These are phyloP conservation scores for Rhipidocladum racemiflorum DNA, from an alignment of 176 grass and related monocot species.

Conservation along the genomic window DNA sequence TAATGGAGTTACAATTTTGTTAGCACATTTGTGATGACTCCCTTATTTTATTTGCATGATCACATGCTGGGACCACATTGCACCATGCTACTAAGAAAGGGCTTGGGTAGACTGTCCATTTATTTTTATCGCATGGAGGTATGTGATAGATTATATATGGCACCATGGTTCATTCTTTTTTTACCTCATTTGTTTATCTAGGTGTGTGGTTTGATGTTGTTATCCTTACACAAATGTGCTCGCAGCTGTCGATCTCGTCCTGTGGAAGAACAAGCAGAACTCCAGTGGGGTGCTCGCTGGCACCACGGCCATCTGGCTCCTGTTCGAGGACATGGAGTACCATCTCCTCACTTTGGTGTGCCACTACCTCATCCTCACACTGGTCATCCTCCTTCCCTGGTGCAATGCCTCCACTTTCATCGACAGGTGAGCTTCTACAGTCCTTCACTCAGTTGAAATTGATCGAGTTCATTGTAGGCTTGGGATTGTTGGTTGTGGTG, in stretches of 20 bases:
- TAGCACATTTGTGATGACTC: not conserved
- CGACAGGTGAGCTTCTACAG: conserved; percentile 50
- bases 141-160: no score
- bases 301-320: conserved; percentile 56
- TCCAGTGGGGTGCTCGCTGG: conserved; percentile 50
- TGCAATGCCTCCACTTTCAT: conserved; percentile 61
- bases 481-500: not conserved
- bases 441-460: not conserved
- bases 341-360: conserved; percentile 46
- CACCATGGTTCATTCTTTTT: no score
- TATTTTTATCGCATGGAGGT: no score
- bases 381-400: conserved; percentile 61
- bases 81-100: no score
- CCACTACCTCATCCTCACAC: conserved; percentile 45
- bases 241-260: conserved; percentile 67
- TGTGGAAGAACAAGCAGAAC: conserved; percentile 78
- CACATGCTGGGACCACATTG: no score
- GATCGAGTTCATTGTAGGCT: not conserved
- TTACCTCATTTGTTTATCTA: not conserved
- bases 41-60: no score
- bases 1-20: not conserved
- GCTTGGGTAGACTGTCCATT: no score
- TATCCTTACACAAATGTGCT: not conserved
- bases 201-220: not conserved
- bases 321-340: conserved; percentile 73